A percentile compares a stretch with the other conserved stretches of the same genome.
phyloP scores from a whole-genome alignment of 345 rosid genomes.

The Barbarea vulgaris region DNA sequence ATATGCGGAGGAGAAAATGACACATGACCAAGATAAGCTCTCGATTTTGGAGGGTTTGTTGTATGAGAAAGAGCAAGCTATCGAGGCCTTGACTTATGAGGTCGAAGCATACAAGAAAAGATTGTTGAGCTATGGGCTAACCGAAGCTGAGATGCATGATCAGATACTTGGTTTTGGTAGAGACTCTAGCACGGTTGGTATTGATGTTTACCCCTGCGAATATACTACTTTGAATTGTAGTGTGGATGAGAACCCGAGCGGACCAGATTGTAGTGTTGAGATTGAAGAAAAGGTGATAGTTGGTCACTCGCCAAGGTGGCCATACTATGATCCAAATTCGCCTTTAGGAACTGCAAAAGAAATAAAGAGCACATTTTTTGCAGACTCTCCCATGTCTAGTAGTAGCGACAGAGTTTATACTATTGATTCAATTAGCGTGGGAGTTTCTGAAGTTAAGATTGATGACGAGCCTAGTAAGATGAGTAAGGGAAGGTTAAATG shows the following conservation, averaged over 20 bases:
- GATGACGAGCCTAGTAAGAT: conserved; percentile 34
- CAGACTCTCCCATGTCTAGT: conserved; percentile 59
- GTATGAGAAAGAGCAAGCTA: conserved; percentile 79
- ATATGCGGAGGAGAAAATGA: conserved; percentile 75
- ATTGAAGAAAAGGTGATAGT: conserved; percentile 59
- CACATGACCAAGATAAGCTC: conserved; percentile 73
- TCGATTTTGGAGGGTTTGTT: conserved; percentile 61
- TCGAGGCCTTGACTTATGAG: conserved; percentile 71
- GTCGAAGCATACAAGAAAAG: conserved; percentile 79
- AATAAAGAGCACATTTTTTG: conserved; percentile 38
- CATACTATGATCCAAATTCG: conserved; percentile 54
- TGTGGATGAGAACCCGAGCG: conserved; percentile 49
- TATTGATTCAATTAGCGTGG: conserved; percentile 66
- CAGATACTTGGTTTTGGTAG: conserved; percentile 50
- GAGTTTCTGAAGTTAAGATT: conserved; percentile 50
- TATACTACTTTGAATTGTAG: conserved; percentile 69
- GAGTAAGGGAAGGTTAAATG: conserved; percentile 38
- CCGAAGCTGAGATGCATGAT: conserved; percentile 68
- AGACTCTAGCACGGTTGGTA: conserved; percentile 45
- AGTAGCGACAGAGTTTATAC: conserved; percentile 73
- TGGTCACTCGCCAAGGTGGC: conserved; percentile 67
- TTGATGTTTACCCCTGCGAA: conserved; percentile 51
- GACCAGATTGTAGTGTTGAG: conserved; percentile 52
- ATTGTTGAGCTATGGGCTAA: conserved; percentile 78
- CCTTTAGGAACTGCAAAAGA: conserved; percentile 53